Percentiles rank a stretch among this genome's conserved stretches.
These are phyloP conservation scores for Ajuga chamaepitys DNA, from an alignment of 257 asterid species.

Conservation along the genomic window DNA sequence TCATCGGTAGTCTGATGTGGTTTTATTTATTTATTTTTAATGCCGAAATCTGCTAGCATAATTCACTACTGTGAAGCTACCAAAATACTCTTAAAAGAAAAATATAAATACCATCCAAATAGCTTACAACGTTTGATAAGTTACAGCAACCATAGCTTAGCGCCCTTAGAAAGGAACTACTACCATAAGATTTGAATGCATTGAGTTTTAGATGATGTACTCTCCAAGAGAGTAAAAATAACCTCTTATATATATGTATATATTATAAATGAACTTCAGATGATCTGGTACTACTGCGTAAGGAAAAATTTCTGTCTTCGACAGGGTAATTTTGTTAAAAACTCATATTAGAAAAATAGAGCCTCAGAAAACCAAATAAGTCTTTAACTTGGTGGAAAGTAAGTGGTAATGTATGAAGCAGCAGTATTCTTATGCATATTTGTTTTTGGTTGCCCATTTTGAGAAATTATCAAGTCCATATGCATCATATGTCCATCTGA, in stretches of 20 bases:
- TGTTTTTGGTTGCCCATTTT: neutral
- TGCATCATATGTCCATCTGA: neutral
- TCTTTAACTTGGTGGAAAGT: neutral
- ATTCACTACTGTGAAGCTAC: neutral
- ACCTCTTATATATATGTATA: too few species aligned
- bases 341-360: neutral
- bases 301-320: too few species aligned
- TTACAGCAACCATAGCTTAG: neutral
- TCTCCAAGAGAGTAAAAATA: neutral
- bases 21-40: neutral
- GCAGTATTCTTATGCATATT: neutral
- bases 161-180: neutral
- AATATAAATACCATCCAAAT: neutral
- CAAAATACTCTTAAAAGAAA: neutral
- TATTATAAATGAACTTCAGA: neutral
- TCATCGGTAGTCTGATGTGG: neutral
- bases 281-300: neutral
- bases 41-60: neutral
- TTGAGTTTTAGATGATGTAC: neutral
- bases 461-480: neutral
- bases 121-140: neutral
- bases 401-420: neutral
- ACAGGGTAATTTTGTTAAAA: too few species aligned
- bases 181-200: neutral
- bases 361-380: neutral